These are phyloP conservation scores for Polygonum maritimum DNA, from an alignment of 148 eudicot genomes.

Conservation along the genomic window DNA sequence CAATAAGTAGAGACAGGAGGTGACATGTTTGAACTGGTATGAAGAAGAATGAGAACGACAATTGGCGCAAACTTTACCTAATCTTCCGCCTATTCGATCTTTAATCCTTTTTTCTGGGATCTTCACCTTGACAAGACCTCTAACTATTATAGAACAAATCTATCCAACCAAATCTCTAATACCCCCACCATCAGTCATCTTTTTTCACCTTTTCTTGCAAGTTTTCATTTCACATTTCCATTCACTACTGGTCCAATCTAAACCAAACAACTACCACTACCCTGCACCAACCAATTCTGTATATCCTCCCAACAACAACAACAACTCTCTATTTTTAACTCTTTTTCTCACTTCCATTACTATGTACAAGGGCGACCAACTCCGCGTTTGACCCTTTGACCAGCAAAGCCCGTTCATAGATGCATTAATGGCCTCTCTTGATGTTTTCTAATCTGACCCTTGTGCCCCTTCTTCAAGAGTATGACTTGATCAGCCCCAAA, in stretches of 20 bases:
- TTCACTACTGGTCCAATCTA: background rate
- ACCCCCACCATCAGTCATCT: slow-evolving; percentile 5
- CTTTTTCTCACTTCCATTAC: background rate
- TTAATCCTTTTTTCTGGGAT: background rate
- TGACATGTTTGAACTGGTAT: background rate
- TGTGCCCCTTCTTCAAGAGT: slow-evolving; percentile 29
- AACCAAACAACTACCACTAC: background rate
- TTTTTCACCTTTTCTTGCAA: slow-evolving; percentile 1
- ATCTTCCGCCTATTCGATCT: background rate
- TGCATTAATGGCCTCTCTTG: background rate
- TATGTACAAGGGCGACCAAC: slow-evolving; percentile 4
- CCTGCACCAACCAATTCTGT: background rate
- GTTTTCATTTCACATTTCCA: background rate
- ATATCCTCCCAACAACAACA: background rate
- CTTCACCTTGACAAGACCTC: background rate
- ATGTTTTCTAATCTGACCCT: background rate
- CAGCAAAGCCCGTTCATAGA: background rate
- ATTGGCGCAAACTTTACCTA: background rate
- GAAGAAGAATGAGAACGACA: background rate
- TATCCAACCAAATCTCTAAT: slow-evolving; percentile 6
- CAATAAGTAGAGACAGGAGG: slow-evolving; percentile 1
- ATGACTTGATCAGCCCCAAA: slow-evolving; percentile 70
- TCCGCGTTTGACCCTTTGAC: background rate
- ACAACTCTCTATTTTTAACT: background rate
- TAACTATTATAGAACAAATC: background rate